A percentile compares a stretch with the other conserved stretches of the same genome.
Conservation (phyloP, 2,329 filamentous ascomycete genomes). For the Epichloe typhina region DNA sequence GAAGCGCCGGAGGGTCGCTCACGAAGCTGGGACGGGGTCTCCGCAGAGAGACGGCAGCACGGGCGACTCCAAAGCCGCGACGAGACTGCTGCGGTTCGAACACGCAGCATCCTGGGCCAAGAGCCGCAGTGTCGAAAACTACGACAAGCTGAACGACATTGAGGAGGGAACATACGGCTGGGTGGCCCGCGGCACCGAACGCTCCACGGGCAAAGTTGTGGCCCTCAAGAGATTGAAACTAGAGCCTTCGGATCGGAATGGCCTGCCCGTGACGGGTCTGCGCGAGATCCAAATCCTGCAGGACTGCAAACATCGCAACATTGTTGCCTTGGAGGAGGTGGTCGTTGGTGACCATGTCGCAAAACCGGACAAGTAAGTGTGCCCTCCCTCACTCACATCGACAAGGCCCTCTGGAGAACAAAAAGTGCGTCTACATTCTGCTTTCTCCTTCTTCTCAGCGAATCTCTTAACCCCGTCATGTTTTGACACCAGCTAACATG, state of each 20-base stretch:
- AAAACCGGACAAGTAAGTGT: constrained; percentile 38
- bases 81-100: constrained; percentile 59
- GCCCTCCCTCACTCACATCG: not conserved
- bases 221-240: constrained; percentile 92
- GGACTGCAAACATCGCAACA: constrained; percentile 66
- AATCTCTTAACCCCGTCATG: too few relatives aligned
- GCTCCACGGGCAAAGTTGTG: constrained; percentile 63
- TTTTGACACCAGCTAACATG: not conserved
- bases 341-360: constrained; percentile 56
- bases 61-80: constrained; percentile 16
- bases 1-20: constrained; percentile 49
- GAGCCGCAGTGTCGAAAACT: constrained; percentile 71
- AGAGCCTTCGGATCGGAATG: constrained; percentile 57
- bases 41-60: not conserved
- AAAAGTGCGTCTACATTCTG: not conserved
- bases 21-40: constrained; percentile 22
- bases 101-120: constrained; percentile 47
- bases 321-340: constrained; percentile 72
- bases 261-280: constrained; percentile 82
- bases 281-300: constrained; percentile 87
- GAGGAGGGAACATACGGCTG: constrained; percentile 95
- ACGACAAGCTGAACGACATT: constrained; percentile 88
- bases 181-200: constrained; percentile 73
- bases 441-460: not conserved
- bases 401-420: not conserved